phyloP scores from a whole-genome alignment of 176 grass and related monocot species.

The Eleusine indica region DNA sequence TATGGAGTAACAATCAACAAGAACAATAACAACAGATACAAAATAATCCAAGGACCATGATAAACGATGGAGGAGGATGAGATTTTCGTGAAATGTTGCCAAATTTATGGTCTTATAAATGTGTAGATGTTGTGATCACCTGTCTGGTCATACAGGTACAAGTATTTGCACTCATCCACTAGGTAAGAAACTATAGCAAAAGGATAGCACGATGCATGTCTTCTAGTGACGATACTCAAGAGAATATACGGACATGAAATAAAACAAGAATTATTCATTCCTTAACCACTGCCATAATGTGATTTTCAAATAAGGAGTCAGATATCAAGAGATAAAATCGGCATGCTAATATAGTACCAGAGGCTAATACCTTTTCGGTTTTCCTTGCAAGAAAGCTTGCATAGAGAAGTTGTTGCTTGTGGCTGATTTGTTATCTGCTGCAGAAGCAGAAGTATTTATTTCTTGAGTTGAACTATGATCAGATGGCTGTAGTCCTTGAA shows the following conservation, averaged over 20 bases:
- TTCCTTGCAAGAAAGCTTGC: conserved; percentile 76
- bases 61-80: not conserved
- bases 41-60: not conserved
- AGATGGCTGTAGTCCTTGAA: conserved; percentile 68
- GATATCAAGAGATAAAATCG: conserved; percentile 15
- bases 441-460: conserved; percentile 29
- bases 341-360: conserved; percentile 4
- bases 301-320: conserved; percentile 11
- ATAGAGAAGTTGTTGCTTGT: conserved; percentile 41
- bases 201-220: not conserved
- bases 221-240: not conserved
- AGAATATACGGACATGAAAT: not conserved
- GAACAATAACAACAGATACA: not conserved
- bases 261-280: conserved; percentile 8
- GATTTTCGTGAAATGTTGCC: not conserved
- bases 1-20: conserved; percentile 5
- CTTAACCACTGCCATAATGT: not conserved
- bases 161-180: not conserved
- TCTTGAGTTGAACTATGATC: conserved; percentile 42
- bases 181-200: conserved; percentile 6
- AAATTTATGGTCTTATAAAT: not conserved
- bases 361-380: conserved; percentile 62
- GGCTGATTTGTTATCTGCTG: conserved; percentile 34
- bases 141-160: conserved; percentile 7
- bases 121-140: not conserved